phyloP scores from a whole-genome alignment of 495 filamentous ascomycete genomes.

The Cercophora samala region DNA sequence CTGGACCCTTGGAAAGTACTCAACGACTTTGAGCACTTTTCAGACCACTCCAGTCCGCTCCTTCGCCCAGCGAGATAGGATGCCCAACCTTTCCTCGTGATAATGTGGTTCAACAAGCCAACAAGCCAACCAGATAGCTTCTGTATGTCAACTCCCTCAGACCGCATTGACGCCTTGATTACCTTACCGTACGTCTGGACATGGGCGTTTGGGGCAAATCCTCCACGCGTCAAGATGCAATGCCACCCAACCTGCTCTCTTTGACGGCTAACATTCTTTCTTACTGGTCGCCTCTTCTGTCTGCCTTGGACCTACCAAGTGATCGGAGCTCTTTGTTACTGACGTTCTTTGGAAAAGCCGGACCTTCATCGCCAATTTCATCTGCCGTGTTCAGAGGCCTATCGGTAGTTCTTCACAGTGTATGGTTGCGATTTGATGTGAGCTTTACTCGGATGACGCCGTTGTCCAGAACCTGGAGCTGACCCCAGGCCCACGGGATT shows the following conservation, averaged over 20 bases:
- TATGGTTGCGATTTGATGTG: neutral
- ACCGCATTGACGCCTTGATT: constrained; percentile 30
- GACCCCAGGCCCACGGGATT: neutral
- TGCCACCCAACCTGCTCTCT: constrained; percentile 20
- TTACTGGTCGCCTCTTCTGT: constrained; percentile 1
- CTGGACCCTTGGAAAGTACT: too few species aligned
- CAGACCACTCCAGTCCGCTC: too few species aligned
- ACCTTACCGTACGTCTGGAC: constrained; percentile 17
- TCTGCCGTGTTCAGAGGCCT: neutral
- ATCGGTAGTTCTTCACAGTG: constrained; percentile 1
- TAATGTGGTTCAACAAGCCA: neutral
- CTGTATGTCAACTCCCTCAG: neutral
- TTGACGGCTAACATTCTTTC: neutral
- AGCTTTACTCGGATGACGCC: neutral
- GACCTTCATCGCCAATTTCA: neutral
- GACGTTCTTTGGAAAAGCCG: neutral
- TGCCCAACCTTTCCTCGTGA: neutral
- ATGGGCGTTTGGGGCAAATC: constrained; percentile 24
- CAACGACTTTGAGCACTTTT: too few species aligned
- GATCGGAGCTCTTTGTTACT: neutral
- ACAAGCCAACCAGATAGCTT: neutral
- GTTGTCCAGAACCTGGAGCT: neutral
- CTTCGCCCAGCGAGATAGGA: neutral
- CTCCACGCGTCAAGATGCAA: constrained; percentile 26
- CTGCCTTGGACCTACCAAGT: neutral